Percentiles rank a stretch among this genome's conserved stretches.
These are phyloP conservation scores for Trichomonas gallinae DNA, from an alignment of 208 protist species.

Conservation along the genomic window DNA sequence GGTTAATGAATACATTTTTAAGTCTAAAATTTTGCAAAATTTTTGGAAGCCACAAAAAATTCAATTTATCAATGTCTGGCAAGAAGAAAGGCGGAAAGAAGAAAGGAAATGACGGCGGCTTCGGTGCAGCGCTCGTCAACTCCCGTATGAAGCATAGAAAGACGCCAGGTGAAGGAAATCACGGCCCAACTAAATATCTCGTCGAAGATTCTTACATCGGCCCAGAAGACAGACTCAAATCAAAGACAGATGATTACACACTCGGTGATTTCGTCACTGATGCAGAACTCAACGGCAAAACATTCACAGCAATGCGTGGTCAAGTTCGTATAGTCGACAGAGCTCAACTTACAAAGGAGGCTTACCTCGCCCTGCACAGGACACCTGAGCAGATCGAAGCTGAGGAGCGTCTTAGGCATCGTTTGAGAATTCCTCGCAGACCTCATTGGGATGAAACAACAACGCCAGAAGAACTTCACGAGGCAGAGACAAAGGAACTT, in stretches of 20 bases:
- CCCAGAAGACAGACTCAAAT: neutral
- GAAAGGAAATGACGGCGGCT: neutral
- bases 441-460: conserved; percentile 24
- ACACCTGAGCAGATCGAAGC: neutral
- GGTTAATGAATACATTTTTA: too few species aligned
- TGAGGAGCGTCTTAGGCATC: neutral
- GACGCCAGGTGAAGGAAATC: neutral
- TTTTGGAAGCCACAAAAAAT: too few species aligned
- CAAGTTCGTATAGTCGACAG: neutral
- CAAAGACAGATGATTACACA: conserved; percentile 3
- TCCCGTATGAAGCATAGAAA: neutral
- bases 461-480: neutral
- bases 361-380: neutral
- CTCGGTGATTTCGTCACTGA: neutral
- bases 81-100: neutral
- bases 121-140: neutral
- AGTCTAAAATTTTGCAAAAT: too few species aligned
- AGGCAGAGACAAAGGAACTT: neutral
- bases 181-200: neutral
- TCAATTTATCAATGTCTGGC: neutral
- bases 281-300: neutral
- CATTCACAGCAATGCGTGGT: neutral
- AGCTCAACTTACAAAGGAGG: neutral
- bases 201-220: neutral
- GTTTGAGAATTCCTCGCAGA: neutral